Evolutionary conservation across 768 basidiomycete genomes (phyloP).

Genomic region (Suillus discolor): DNA sequence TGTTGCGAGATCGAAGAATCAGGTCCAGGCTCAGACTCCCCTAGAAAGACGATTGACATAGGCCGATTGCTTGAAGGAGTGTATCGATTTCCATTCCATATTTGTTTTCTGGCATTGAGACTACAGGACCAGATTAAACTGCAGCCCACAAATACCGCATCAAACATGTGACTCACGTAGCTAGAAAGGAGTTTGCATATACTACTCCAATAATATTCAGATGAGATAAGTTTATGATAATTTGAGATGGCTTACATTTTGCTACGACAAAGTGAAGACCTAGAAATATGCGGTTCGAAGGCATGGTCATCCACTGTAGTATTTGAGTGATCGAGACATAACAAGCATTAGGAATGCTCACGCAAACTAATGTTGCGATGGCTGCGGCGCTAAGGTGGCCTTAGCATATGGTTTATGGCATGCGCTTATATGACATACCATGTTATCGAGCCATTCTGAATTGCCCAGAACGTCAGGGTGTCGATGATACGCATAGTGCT

Average conservation of each 20-base stretch:
- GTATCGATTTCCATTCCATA: slow-evolving; percentile 10
- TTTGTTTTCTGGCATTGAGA: slow-evolving; percentile 22
- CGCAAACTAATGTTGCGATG: slow-evolving; percentile 21
- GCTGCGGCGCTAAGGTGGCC: slow-evolving; percentile 16
- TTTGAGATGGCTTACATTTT: slow-evolving; percentile 18
- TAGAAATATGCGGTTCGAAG: slow-evolving; percentile 26
- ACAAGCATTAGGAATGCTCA: slow-evolving; percentile 8
- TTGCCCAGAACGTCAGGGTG: slow-evolving; percentile 21
- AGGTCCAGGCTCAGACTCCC: not conserved
- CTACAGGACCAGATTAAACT: slow-evolving; percentile 11
- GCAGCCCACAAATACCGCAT: not conserved
- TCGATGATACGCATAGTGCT: slow-evolving; percentile 27
- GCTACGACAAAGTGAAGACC: slow-evolving; percentile 26
- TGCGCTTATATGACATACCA: slow-evolving; percentile 13
- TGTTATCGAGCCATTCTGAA: slow-evolving; percentile 27
- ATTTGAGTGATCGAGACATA: not conserved
- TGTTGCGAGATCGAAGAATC: not conserved
- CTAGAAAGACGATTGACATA: slow-evolving; percentile 11
- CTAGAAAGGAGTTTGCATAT: slow-evolving; percentile 29
- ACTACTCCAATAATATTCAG: slow-evolving; percentile 12
- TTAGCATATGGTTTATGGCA: not conserved
- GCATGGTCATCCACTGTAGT: slow-evolving; percentile 23
- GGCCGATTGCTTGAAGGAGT: not conserved
- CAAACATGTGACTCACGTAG: slow-evolving; percentile 20
- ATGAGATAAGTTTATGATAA: not conserved